These are phyloP conservation scores for Kwoniella botswanensis DNA, from an alignment of 768 basidiomycete species.

Conservation along the genomic window DNA sequence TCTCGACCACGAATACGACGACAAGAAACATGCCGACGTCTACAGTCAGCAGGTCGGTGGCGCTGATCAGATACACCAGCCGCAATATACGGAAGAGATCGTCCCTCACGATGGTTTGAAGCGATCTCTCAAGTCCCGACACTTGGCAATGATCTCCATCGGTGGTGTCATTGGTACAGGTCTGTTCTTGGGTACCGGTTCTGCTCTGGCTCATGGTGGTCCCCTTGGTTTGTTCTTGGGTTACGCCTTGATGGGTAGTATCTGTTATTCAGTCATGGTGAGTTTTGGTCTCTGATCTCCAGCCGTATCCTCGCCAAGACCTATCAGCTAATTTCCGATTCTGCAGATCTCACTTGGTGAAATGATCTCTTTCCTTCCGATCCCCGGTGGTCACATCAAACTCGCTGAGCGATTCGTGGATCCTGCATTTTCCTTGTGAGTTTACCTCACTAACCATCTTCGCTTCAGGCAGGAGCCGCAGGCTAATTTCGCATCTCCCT, in stretches of 20 bases:
- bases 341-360: slow-evolving; percentile 43
- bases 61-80: slow-evolving; percentile 6
- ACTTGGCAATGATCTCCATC: slow-evolving; percentile 42
- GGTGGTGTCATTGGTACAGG: slow-evolving; percentile 58
- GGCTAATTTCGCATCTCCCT: not conserved
- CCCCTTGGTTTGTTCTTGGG: slow-evolving; percentile 50
- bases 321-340: not conserved
- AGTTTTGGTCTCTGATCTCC: slow-evolving; percentile 1
- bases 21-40: slow-evolving; percentile 23
- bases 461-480: not conserved
- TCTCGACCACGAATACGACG: slow-evolving; percentile 24
- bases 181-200: slow-evolving; percentile 66
- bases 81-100: not conserved
- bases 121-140: slow-evolving; percentile 36
- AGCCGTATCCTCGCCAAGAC: not conserved
- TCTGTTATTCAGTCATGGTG: slow-evolving; percentile 67
- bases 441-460: slow-evolving; percentile 38
- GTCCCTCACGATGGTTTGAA: slow-evolving; percentile 25
- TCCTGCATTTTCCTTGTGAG: slow-evolving; percentile 60
- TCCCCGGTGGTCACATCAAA: slow-evolving; percentile 52
- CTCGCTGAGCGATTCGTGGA: slow-evolving; percentile 63
- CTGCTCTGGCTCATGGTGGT: slow-evolving; percentile 46
- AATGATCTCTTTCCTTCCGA: slow-evolving; percentile 49
- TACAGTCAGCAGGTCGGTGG: slow-evolving; percentile 24
- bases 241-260: slow-evolving; percentile 39